phyloP scores from a whole-genome alignment of 2,329 filamentous ascomycete species.

The Colletotrichum camelliae region DNA sequence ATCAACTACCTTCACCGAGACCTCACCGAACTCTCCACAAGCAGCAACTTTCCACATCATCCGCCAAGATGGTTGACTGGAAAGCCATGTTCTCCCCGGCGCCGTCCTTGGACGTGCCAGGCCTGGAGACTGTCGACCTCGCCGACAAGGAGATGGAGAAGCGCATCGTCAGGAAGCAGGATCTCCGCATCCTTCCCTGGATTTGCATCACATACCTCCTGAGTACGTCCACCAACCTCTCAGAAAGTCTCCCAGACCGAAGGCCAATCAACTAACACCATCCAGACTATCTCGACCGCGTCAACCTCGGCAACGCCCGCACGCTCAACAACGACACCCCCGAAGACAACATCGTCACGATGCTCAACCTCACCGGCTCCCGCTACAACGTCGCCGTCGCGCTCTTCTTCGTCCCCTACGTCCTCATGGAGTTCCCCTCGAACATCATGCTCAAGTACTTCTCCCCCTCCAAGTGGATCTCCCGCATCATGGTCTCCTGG shows the following conservation, averaged over 20 bases:
- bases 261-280: not conserved
- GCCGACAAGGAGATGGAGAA: slow-evolving; percentile 38
- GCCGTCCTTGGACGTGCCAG: slow-evolving; percentile 37
- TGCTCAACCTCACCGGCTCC: slow-evolving; percentile 35
- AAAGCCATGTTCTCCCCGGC: slow-evolving; percentile 17
- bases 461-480: slow-evolving; percentile 37
- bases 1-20: not conserved
- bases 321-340: slow-evolving; percentile 38
- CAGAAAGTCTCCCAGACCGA: not conserved
- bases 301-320: slow-evolving; percentile 38
- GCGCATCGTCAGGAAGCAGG: slow-evolving; percentile 37
- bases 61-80: slow-evolving; percentile 21
- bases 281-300: slow-evolving; percentile 32
- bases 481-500: slow-evolving; percentile 49
- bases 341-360: slow-evolving; percentile 35
- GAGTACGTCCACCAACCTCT: slow-evolving; percentile 22
- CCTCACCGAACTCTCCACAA: not conserved
- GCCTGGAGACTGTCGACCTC: slow-evolving; percentile 37
- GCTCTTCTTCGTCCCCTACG: slow-evolving; percentile 34
- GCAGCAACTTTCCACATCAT: not conserved
- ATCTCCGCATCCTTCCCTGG: slow-evolving; percentile 36
- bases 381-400: slow-evolving; percentile 36
- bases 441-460: slow-evolving; percentile 40
- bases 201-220: slow-evolving; percentile 34
- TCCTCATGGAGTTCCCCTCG: slow-evolving; percentile 35